phyloP scores from a whole-genome alignment of 2,329 filamentous ascomycete genomes.

The Onygenales sp. region DNA sequence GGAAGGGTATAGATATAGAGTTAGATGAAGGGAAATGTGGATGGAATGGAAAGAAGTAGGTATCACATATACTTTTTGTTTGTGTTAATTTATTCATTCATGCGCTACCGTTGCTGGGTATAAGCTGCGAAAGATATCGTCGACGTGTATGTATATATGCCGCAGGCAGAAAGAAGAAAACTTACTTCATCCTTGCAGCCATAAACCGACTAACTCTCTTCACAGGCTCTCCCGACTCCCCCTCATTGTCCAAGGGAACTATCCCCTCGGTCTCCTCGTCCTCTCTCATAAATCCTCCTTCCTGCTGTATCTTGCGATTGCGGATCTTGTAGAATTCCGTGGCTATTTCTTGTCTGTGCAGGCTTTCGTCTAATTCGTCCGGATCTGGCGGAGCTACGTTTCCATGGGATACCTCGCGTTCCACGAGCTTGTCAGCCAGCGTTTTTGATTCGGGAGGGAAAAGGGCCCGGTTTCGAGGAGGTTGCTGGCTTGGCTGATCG shows the following conservation, averaged over 20 bases:
- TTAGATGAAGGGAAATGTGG: no score
- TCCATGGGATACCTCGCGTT: constrained; percentile 35
- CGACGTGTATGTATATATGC: neutral
- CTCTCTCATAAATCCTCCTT: constrained; percentile 71
- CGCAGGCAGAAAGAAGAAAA: neutral
- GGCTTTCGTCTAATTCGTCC: constrained; percentile 61
- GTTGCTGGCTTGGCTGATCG: constrained; percentile 12
- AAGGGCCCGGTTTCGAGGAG: constrained; percentile 7
- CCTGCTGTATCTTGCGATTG: constrained; percentile 70
- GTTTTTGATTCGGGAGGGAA: neutral
- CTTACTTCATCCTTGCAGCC: constrained; percentile 33
- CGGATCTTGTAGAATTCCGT: constrained; percentile 74
- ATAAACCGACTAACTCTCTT: constrained; percentile 39
- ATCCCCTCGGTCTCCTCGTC: constrained; percentile 53
- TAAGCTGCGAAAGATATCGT: no score
- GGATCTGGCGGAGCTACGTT: constrained; percentile 35
- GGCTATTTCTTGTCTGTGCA: constrained; percentile 68
- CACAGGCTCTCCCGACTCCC: constrained; percentile 29
- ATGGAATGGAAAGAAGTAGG: no score
- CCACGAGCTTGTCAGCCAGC: constrained; percentile 50
- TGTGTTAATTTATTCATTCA: no score
- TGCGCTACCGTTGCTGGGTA: neutral
- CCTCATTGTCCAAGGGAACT: constrained; percentile 51
- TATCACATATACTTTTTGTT: no score
- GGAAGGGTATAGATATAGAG: no score